Evolutionary conservation across 805 yeast species (phyloP).

Genomic region (Cyberlindnera xylosilytica): DNA sequence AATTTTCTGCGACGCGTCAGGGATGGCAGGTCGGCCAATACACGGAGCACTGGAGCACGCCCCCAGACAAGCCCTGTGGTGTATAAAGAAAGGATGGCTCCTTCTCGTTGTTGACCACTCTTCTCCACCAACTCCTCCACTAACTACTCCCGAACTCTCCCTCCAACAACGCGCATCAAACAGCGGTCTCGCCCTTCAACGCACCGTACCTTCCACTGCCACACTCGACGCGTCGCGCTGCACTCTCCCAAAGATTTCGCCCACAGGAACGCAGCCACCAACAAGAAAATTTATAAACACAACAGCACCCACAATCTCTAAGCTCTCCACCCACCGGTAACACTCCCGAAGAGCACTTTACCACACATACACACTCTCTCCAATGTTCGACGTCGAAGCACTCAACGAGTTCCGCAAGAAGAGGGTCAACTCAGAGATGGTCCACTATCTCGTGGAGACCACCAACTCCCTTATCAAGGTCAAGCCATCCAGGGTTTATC

Average conservation of each 20-base stretch:
- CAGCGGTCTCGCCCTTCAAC: constrained; percentile 2
- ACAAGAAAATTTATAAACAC: constrained; percentile 13
- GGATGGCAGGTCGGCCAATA: neutral
- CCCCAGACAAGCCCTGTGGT: neutral
- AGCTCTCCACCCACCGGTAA: too few species aligned
- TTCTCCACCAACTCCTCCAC: too few species aligned
- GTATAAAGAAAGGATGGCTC: neutral
- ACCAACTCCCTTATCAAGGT: constrained; percentile 55
- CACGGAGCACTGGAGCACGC: too few species aligned
- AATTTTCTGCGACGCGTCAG: constrained; percentile 1
- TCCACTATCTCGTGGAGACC: constrained; percentile 53
- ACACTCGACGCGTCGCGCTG: constrained; percentile 16
- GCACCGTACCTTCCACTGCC: constrained; percentile 16
- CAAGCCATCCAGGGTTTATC: constrained; percentile 25
- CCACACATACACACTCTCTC: neutral
- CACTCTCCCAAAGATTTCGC: neutral
- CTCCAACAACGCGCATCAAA: neutral
- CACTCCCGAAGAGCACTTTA: neutral
- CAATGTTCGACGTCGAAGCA: constrained; percentile 46
- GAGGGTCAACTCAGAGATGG: constrained; percentile 57
- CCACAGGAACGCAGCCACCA: constrained; percentile 3
- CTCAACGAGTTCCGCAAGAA: constrained; percentile 50
- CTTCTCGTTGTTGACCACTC: neutral
- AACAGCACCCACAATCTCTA: neutral
- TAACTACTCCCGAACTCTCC: neutral